Percentiles rank a stretch among this genome's conserved stretches.
Evolutionary conservation across 352 stramenopile species (phyloP).

Genomic region (Plasmopara muralis): DNA sequence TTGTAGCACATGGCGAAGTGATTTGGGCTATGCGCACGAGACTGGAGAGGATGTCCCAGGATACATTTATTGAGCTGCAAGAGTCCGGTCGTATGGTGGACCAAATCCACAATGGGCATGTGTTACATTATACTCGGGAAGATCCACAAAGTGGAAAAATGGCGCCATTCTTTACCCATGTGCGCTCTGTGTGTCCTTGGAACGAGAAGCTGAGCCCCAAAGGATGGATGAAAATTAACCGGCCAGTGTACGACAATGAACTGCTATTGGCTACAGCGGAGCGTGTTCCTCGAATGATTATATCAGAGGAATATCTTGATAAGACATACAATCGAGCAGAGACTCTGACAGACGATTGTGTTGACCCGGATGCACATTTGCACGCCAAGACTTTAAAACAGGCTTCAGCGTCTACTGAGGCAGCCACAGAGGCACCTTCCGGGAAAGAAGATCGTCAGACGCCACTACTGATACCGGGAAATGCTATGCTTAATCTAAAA

Average conservation of each 20-base stretch:
- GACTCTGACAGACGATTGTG: constrained; percentile 11
- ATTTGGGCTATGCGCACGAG: constrained; percentile 87
- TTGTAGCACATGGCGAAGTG: constrained; percentile 84
- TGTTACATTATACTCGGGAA: constrained; percentile 80
- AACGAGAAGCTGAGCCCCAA: constrained; percentile 86
- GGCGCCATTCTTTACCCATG: constrained; percentile 83
- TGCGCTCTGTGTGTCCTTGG: constrained; percentile 86
- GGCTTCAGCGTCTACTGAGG: constrained; percentile 2
- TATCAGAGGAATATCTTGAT: constrained; percentile 84
- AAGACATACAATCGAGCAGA: constrained; percentile 68
- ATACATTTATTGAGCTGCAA: constrained; percentile 82
- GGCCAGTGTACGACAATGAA: constrained; percentile 86
- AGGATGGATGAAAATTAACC: constrained; percentile 84
- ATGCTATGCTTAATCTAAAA: constrained; percentile 54
- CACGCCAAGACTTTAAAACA: constrained; percentile 9
- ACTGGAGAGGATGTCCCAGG: constrained; percentile 83
- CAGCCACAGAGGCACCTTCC: background rate
- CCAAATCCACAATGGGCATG: constrained; percentile 86
- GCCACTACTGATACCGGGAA: constrained; percentile 39
- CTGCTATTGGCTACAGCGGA: constrained; percentile 79
- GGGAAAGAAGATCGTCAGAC: constrained; percentile 23
- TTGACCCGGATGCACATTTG: constrained; percentile 6
- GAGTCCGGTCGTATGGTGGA: constrained; percentile 82
- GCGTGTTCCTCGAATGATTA: constrained; percentile 81
- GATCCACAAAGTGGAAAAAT: constrained; percentile 67